Evolutionary conservation across 352 stramenopile genomes (phyloP).

Genomic region (Plasmopara viticola): DNA sequence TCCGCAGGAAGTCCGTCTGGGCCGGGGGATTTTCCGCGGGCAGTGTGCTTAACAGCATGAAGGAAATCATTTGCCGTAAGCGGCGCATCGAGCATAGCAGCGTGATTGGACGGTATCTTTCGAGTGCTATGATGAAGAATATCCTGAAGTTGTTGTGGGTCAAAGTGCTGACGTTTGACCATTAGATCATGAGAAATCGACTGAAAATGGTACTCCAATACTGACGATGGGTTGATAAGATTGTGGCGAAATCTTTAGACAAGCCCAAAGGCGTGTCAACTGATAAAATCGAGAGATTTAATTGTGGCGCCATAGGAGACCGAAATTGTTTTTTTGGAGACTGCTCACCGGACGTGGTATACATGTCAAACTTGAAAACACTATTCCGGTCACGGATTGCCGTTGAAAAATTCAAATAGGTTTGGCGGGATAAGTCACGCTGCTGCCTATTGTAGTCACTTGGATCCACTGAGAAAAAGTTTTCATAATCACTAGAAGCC

Average conservation of each 20-base stretch:
- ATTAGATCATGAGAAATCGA: neutral
- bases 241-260: neutral
- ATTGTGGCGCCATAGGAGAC: neutral
- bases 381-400: slow-evolving; percentile 2
- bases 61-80: neutral
- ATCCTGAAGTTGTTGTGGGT: neutral
- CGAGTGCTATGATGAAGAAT: slow-evolving; percentile 1
- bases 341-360: neutral
- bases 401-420: neutral
- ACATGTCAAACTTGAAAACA: slow-evolving; percentile 11
- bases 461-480: neutral
- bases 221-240: slow-evolving; percentile 1
- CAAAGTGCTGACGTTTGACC: neutral
- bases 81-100: neutral
- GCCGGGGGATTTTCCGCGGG: too few species aligned
- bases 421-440: neutral
- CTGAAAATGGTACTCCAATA: slow-evolving; percentile 9
- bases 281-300: slow-evolving; percentile 2
- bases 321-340: neutral
- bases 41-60: neutral
- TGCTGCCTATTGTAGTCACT: neutral
- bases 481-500: neutral
- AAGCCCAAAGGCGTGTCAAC: slow-evolving; percentile 3
- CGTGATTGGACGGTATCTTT: neutral
- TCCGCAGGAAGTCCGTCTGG: neutral